Conservation (phyloP, 2,329 filamentous ascomycete species). For the Myriosclerotinia scirpicola region DNA sequence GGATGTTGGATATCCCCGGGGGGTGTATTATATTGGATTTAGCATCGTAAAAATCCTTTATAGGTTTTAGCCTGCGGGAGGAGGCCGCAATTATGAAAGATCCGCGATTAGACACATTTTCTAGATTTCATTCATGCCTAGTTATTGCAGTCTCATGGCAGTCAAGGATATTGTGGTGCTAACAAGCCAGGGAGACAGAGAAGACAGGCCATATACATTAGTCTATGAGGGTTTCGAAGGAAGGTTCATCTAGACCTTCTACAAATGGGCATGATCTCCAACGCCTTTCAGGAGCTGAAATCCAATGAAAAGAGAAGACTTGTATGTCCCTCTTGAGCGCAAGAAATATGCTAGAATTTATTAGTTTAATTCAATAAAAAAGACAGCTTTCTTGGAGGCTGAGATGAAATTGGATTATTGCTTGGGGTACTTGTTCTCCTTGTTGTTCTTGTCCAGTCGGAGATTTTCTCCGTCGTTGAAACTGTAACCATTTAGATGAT, state of each 20-base stretch:
- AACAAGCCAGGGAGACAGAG: slow-evolving; percentile 3
- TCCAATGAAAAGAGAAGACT: slow-evolving; percentile 22
- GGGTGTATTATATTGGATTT: slow-evolving; percentile 9
- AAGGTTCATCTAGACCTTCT: slow-evolving; percentile 22
- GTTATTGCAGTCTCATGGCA: slow-evolving; percentile 18
- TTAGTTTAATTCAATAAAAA: not conserved
- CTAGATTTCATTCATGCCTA: slow-evolving; percentile 14
- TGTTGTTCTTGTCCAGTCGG: slow-evolving; percentile 15
- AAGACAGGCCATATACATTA: slow-evolving; percentile 15
- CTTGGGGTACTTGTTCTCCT: slow-evolving; percentile 5
- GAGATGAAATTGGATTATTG: slow-evolving; percentile 7
- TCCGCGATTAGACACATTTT: slow-evolving; percentile 20
- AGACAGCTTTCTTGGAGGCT: slow-evolving; percentile 13
- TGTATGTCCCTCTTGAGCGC: not conserved
- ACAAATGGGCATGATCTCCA: slow-evolving; percentile 18
- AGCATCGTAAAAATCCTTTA: slow-evolving; percentile 14
- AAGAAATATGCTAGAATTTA: not conserved
- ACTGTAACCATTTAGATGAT: slow-evolving; percentile 6
- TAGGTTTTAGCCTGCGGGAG: slow-evolving; percentile 12
- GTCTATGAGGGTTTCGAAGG: slow-evolving; percentile 11
- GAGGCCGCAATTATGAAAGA: slow-evolving; percentile 20
- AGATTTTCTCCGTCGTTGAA: slow-evolving; percentile 18
- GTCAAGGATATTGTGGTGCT: slow-evolving; percentile 14
- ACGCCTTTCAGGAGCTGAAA: slow-evolving; percentile 19
- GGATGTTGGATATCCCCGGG: slow-evolving; percentile 13